Base-by-base conservation (phyloP, 169 alveolate genomes). In the Plasmodium adleri region DNA sequence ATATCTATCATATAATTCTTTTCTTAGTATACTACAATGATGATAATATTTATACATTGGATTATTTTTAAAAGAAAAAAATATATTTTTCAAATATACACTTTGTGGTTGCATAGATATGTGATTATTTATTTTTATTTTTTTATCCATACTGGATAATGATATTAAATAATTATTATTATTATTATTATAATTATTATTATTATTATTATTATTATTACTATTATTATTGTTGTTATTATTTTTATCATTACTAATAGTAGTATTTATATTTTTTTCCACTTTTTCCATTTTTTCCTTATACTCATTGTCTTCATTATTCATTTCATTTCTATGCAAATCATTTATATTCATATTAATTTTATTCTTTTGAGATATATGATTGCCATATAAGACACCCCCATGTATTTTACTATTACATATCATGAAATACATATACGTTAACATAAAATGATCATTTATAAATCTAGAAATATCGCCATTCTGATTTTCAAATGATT, bases 21-120 rank as follows among this genome's bases (percentile, higher is more conserved):
- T 83, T 45, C 91, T 54, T 45, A 59, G 67, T 56, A 68, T 26
- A 26, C 91, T 68, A 68, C 68, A 83, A 68, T 83, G 91, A 49
- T 83, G 76, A 67, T 83, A 83, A 62, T 83, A 83, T 68, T 83
- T 83, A 83, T 83, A 54, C 91, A 83, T 83, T 17, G 49, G 32
- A 58, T 83, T 68, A 10, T 74, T 83, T 39, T 83, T 83, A 15
- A 83, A 63, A 2, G 83, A 9, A 72, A 68, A 83, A 72, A 49
- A 56, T 9, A 17, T 68, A 22, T 56, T 83, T 13, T 32, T 60
- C 15, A 24, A 45, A 15, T 60, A 22, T 5, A 22, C 1, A 2
- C 32, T 45, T 32, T 68, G 24, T 50, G 26, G 47, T 39, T 39
- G 9, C 5, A 39, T 39, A 5, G 47, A 39, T 39, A 6, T 39